Percentiles rank a stretch among this genome's conserved stretches.
These are phyloP conservation scores for Buddleja alternifolia DNA, from an alignment of 257 asterid genomes.

Conservation along the genomic window DNA sequence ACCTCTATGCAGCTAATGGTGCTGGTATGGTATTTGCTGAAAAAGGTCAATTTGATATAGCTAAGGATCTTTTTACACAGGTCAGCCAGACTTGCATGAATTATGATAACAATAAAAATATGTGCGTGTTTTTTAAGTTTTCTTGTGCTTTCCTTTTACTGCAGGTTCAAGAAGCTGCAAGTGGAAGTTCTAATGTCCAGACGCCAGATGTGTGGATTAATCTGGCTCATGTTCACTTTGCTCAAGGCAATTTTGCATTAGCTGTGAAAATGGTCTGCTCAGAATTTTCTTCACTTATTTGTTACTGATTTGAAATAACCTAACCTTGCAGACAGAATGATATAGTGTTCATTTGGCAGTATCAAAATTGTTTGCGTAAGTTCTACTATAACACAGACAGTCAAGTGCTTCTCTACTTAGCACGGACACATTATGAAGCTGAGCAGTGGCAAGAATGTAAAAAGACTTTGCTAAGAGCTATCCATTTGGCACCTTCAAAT, in stretches of 20 bases:
- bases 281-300: constrained; percentile 44
- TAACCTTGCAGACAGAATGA: constrained; percentile 40
- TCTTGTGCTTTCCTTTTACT: constrained; percentile 13
- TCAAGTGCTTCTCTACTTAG: constrained; percentile 93
- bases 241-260: constrained; percentile 91
- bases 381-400: constrained; percentile 87
- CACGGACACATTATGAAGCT: constrained; percentile 98
- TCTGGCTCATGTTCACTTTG: constrained; percentile 98
- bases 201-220: constrained; percentile 99
- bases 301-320: constrained; percentile 23
- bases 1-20: constrained; percentile 98
- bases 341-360: constrained; percentile 53
- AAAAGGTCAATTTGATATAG: constrained; percentile 94
- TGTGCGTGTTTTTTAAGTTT: constrained; percentile 10
- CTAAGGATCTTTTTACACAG: constrained; percentile 96
- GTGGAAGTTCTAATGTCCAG: constrained; percentile 84
- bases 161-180: constrained; percentile 99
- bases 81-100: constrained; percentile 41
- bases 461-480: constrained; percentile 90
- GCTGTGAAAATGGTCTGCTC: constrained; percentile 91
- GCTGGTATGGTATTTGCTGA: constrained; percentile 98
- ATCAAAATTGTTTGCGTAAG: constrained; percentile 92
- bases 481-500: constrained; percentile 96
- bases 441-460: constrained; percentile 99
- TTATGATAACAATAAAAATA: constrained; percentile 8